These are phyloP conservation scores for Zopfochytrium polystomum DNA, from an alignment of 371 early-diverging fungal genomes.

Conservation along the genomic window DNA sequence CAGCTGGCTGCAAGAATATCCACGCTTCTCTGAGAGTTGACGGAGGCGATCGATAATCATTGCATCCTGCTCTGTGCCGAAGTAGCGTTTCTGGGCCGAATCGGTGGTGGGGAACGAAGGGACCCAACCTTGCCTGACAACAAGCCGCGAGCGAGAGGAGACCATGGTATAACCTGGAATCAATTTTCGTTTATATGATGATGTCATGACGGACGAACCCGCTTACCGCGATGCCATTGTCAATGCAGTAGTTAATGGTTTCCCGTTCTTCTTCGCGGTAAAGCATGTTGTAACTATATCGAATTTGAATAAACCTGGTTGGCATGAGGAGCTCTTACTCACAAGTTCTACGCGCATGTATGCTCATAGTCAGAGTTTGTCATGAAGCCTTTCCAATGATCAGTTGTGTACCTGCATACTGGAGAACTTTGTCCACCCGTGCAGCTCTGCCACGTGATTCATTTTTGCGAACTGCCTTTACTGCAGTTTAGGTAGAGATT, in stretches of 20 bases:
- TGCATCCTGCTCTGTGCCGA: slow-evolving; percentile 20
- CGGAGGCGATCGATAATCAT: slow-evolving; percentile 41
- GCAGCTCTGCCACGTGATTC: slow-evolving; percentile 34
- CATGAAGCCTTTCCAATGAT: background rate
- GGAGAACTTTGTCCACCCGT: slow-evolving; percentile 54
- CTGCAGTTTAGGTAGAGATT: slow-evolving; percentile 13
- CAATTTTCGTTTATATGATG: too few species aligned
- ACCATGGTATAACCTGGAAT: slow-evolving; percentile 57
- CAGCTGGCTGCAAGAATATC: slow-evolving; percentile 40
- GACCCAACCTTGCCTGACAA: slow-evolving; percentile 9
- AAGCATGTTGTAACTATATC: slow-evolving; percentile 43
- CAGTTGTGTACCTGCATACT: slow-evolving; percentile 42
- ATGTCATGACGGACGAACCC: too few species aligned
- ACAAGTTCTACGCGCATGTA: slow-evolving; percentile 9
- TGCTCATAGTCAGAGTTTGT: background rate
- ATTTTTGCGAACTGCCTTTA: slow-evolving; percentile 36
- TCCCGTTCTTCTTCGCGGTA: slow-evolving; percentile 65
- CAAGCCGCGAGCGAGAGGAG: slow-evolving; percentile 48
- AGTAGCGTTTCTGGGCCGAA: slow-evolving; percentile 17
- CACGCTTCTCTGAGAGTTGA: slow-evolving; percentile 47
- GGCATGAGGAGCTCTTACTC: slow-evolving; percentile 38
- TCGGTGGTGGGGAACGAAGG: slow-evolving; percentile 14
- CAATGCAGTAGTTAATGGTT: slow-evolving; percentile 51
- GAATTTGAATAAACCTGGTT: slow-evolving; percentile 25
- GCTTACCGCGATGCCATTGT: slow-evolving; percentile 47